Evolutionary conservation across 345 rosid genomes (phyloP).

Genomic region (Syzygium oleosum): DNA sequence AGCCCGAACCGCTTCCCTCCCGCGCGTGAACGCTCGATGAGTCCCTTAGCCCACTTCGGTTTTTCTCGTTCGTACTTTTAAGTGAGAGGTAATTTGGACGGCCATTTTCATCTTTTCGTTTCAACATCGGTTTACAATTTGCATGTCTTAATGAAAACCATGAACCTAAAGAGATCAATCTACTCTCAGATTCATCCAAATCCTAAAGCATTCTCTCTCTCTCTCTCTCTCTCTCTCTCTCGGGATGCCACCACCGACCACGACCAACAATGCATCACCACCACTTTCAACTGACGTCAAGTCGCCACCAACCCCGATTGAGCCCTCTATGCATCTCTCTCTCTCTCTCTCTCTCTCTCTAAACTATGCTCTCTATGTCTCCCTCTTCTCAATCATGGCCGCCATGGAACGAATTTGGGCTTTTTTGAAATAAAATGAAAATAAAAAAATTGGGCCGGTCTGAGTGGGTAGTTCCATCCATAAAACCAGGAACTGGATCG

Average conservation of each 20-base stretch:
- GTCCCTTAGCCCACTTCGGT: background rate
- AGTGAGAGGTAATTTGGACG: background rate
- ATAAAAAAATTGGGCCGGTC: too few relatives aligned
- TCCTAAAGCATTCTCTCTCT: too few relatives aligned
- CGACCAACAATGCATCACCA: rapidly evolving
- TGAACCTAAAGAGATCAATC: background rate
- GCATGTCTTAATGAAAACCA: background rate
- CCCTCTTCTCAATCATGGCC: background rate
- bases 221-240: background rate
- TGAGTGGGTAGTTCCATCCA: too few relatives aligned
- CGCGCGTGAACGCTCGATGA: background rate
- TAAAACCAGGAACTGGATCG: too few relatives aligned
- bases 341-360: background rate
- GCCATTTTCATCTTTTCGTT: background rate
- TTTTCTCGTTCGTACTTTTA: background rate
- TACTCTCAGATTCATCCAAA: background rate
- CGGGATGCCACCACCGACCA: rapidly evolving
- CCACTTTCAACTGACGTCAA: rapidly evolving
- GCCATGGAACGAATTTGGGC: too few relatives aligned
- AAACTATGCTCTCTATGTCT: background rate
- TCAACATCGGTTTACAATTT: background rate
- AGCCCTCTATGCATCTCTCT: background rate
- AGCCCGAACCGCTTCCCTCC: background rate
- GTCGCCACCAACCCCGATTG: rapidly evolving
- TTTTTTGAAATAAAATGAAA: too few relatives aligned